Base-by-base conservation (phyloP, 2,329 filamentous ascomycete species). In the Verticillium tricorpus region DNA sequence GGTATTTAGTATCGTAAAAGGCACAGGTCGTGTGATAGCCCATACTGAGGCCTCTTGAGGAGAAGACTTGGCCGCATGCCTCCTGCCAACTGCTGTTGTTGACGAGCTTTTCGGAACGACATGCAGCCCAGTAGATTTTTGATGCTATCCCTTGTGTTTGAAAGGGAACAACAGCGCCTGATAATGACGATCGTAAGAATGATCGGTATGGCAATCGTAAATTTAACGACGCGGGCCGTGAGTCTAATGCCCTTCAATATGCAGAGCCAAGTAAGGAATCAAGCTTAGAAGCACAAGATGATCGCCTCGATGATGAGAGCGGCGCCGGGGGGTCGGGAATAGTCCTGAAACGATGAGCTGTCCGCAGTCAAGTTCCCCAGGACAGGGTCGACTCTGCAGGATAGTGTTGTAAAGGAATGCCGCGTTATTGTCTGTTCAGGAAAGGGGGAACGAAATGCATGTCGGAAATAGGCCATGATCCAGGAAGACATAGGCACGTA, bases 261-360 rank as follows among this genome's bases (percentile, higher is more conserved):
- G 62, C 81, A 84, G 22, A 85, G 67, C 82, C 83, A 84, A 35
- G 85, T 78, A 5, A 84, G 60, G 66, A 85, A 81, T 82, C 82
- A 84, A 61, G 82, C 79, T 64, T 86, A 85, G 19, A 78, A 73
- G 28, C 73, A 78, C 83, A 83, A 85, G 1, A 79, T 80, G 0
- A 82, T 80, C 0, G 80, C 82, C 67, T 85, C 83, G 0, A 80
- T 81, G 1, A 85, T 69, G 7, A 86, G 68, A 0, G 70, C 73
- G 1, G 73, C 69, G 0, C 74, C 74, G 0, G 78, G 76, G 60
- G 84, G 85, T 0, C 65, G 62, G 1, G 76, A 77, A 59, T 77
- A 84, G 0, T 68, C 64, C 1, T 69, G 67, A 2, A 82, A 76
- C 28, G 28, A 5, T 1, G 66, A 68, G 28, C 74, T 73, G 14